These are phyloP conservation scores for Hypomyces rosellus DNA, from an alignment of 2,329 filamentous ascomycete species.

Conservation along the genomic window DNA sequence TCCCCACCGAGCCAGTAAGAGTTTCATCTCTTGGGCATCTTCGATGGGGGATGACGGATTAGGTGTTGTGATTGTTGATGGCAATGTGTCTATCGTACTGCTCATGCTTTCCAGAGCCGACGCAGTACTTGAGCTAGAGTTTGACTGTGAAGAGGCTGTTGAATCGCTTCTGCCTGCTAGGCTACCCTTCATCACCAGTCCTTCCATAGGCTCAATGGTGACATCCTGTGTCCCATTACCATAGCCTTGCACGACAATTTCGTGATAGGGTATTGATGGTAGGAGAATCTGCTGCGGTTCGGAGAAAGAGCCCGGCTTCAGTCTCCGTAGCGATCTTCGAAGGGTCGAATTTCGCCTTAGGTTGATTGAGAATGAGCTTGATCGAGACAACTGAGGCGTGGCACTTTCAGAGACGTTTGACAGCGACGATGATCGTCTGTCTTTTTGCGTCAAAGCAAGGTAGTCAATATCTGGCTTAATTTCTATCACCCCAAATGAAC, in stretches of 20 bases:
- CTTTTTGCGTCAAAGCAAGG: conserved; percentile 37
- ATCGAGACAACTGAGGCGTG: conserved; percentile 17
- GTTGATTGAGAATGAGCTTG: conserved; percentile 24
- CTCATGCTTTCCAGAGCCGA: conserved; percentile 22
- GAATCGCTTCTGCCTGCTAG: conserved; percentile 21
- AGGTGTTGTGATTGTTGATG: conserved; percentile 20
- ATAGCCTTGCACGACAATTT: conserved; percentile 48
- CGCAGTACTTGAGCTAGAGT: conserved; percentile 17
- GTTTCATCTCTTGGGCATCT: conserved; percentile 13
- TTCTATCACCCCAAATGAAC: conserved; percentile 25
- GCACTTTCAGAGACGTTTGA: conserved; percentile 15
- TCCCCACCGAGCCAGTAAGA: conserved; percentile 22
- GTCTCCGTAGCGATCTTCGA: conserved; percentile 28
- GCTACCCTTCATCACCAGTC: conserved; percentile 7
- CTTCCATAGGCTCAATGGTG: conserved; percentile 13
- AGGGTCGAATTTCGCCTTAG: conserved; percentile 29
- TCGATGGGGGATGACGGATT: conserved; percentile 14
- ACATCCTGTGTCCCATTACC: conserved; percentile 46
- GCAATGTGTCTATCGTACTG: conserved; percentile 20
- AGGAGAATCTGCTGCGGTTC: conserved; percentile 14
- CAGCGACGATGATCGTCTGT: conserved; percentile 9
- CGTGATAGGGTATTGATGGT: conserved; percentile 31
- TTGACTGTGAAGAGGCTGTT: conserved; percentile 21
- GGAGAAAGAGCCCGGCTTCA: conserved; percentile 19
- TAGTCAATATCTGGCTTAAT: conserved; percentile 54